These are phyloP conservation scores for Tylopilus plumbeoviolaceoides DNA, from an alignment of 768 basidiomycete genomes.

Conservation along the genomic window DNA sequence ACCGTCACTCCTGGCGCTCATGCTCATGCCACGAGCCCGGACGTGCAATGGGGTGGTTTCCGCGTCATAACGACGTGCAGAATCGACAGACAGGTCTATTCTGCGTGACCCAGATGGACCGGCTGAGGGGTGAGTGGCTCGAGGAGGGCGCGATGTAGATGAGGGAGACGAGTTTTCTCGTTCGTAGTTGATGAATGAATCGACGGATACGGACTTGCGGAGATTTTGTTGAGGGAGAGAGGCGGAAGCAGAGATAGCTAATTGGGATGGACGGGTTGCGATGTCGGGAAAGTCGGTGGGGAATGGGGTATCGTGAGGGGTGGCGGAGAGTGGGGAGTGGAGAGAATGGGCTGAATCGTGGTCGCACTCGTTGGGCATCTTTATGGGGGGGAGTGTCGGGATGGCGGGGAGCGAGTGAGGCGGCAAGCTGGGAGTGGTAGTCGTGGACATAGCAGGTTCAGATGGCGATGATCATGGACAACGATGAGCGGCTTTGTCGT, in stretches of 20 bases:
- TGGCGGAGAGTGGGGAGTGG: slow-evolving; percentile 31
- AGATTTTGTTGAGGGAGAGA: slow-evolving; percentile 36
- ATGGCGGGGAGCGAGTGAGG: slow-evolving; percentile 33
- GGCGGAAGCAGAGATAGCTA: slow-evolving; percentile 13
- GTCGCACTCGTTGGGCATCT: slow-evolving; percentile 35
- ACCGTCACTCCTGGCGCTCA: slow-evolving; percentile 45
- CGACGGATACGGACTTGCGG: slow-evolving; percentile 74
- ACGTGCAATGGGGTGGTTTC: slow-evolving; percentile 33
- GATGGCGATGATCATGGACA: slow-evolving; percentile 11
- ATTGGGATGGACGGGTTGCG: slow-evolving; percentile 4
- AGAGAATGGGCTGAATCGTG: slow-evolving; percentile 20
- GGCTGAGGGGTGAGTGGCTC: slow-evolving; percentile 35
- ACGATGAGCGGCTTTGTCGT: slow-evolving; percentile 8
- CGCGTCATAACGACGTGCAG: slow-evolving; percentile 24
- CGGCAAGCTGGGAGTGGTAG: slow-evolving; percentile 10
- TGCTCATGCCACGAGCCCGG: slow-evolving; percentile 53
- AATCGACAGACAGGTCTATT: slow-evolving; percentile 24
- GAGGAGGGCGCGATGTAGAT: slow-evolving; percentile 35
- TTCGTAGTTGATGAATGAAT: slow-evolving; percentile 59
- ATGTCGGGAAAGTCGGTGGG: slow-evolving; percentile 33
- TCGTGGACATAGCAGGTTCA: slow-evolving; percentile 21
- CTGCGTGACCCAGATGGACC: slow-evolving; percentile 33
- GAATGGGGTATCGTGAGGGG: slow-evolving; percentile 39
- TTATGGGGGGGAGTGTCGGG: slow-evolving; percentile 43
- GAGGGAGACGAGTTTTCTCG: slow-evolving; percentile 32